phyloP scores from a whole-genome alignment of 2,329 filamentous ascomycete genomes.

The Ascochyta koolunga region DNA sequence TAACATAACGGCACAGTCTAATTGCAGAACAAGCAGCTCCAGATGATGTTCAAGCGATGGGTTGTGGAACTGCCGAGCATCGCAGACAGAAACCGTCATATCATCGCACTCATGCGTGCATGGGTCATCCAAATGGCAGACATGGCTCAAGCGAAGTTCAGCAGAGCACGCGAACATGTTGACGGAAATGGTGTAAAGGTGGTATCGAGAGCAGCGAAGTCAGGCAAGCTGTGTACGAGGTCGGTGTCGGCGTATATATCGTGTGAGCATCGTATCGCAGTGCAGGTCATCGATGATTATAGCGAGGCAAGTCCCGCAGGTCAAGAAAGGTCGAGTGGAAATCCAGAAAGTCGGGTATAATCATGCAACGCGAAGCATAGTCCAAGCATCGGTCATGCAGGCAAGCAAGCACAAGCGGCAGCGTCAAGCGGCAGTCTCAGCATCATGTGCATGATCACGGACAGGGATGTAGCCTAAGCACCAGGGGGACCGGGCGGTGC shows the following conservation, averaged over 20 bases:
- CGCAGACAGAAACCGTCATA: not conserved
- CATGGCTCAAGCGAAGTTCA: conserved; percentile 13
- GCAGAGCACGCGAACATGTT: conserved; percentile 10
- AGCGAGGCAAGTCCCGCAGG: conserved; percentile 15
- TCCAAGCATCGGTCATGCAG: conserved; percentile 45
- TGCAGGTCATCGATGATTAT: conserved; percentile 26
- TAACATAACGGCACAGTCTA: conserved; percentile 10
- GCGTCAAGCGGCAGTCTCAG: conserved; percentile 46
- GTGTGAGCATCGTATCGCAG: conserved; percentile 23
- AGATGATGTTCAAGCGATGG: not conserved
- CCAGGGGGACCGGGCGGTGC: conserved; percentile 43
- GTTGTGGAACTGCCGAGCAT: not conserved
- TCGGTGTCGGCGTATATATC: conserved; percentile 5
- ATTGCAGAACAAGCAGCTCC: not conserved
- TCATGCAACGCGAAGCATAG: conserved; percentile 37
- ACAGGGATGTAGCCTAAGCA: conserved; percentile 40
- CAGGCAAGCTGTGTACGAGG: conserved; percentile 9
- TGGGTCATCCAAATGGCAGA: conserved; percentile 8
- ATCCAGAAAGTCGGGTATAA: conserved; percentile 27
- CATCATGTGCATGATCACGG: conserved; percentile 45
- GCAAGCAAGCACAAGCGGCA: conserved; percentile 46
- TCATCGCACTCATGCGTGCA: not conserved
- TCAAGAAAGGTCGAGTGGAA: conserved; percentile 20
- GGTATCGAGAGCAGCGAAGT: conserved; percentile 8
- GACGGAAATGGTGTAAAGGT: conserved; percentile 1